Evolutionary conservation across 176 grass and related monocot genomes (phyloP).

Genomic region (Elaeis guineensis): DNA sequence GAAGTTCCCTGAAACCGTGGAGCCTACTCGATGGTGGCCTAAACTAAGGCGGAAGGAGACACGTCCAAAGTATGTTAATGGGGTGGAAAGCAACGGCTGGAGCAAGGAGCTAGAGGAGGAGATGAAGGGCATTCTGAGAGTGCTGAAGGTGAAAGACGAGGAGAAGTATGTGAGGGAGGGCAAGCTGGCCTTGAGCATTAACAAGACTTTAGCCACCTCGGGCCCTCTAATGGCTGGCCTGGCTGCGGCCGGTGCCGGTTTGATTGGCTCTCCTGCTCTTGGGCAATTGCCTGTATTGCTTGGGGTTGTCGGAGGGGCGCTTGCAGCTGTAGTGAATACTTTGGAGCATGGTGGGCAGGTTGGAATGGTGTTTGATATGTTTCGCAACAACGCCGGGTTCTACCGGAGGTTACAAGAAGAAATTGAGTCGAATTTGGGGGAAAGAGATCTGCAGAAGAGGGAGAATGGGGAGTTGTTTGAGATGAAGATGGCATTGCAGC

Average conservation of each 20-base stretch:
- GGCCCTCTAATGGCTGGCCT: slow-evolving; percentile 22
- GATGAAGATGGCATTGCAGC: slow-evolving; percentile 36
- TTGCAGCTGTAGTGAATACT: slow-evolving; percentile 37
- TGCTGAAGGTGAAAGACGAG: slow-evolving; percentile 44
- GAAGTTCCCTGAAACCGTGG: slow-evolving; percentile 37
- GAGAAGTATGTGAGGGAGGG: slow-evolving; percentile 17
- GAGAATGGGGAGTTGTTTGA: slow-evolving; percentile 46
- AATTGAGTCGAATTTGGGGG: slow-evolving; percentile 31
- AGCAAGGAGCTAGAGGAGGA: slow-evolving; percentile 42
- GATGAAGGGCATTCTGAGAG: slow-evolving; percentile 33
- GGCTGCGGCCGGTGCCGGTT: slow-evolving; percentile 15
- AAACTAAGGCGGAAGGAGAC: neutral
- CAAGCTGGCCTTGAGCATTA: slow-evolving; percentile 10
- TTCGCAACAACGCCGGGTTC: slow-evolving; percentile 32
- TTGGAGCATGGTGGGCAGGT: slow-evolving; percentile 43
- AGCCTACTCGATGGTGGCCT: slow-evolving; percentile 52
- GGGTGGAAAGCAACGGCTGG: slow-evolving; percentile 27
- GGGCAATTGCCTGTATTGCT: slow-evolving; percentile 9
- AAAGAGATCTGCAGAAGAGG: slow-evolving; percentile 27
- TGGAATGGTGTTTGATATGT: slow-evolving; percentile 60
- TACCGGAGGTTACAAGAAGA: slow-evolving; percentile 46
- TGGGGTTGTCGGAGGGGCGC: slow-evolving; percentile 7
- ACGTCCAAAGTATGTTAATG: neutral
- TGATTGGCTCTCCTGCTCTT: slow-evolving; percentile 13
- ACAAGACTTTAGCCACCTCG: slow-evolving; percentile 24